Evolutionary conservation across 805 yeast genomes (phyloP).

Genomic region (Suhomyces tanzawaensis): DNA sequence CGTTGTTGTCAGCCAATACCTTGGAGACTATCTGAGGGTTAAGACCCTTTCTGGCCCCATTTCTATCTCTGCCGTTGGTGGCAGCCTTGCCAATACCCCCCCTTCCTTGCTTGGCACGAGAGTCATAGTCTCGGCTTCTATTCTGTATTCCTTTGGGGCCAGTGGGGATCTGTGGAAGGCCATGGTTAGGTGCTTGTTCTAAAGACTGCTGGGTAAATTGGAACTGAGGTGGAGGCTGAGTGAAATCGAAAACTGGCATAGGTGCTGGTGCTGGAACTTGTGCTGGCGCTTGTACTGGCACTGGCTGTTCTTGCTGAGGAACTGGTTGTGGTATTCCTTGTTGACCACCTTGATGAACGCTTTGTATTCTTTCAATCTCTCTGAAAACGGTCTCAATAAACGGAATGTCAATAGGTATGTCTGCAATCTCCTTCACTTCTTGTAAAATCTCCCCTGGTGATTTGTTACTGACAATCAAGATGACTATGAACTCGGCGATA

Average conservation of each 20-base stretch:
- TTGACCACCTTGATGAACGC: slow-evolving; percentile 8
- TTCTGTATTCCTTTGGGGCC: slow-evolving; percentile 12
- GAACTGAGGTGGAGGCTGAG: neutral
- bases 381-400: slow-evolving; percentile 57
- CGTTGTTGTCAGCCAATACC: slow-evolving; percentile 35
- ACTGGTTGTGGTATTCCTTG: slow-evolving; percentile 11
- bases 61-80: slow-evolving; percentile 11
- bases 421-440: slow-evolving; percentile 62
- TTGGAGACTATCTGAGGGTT: slow-evolving; percentile 42
- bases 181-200: neutral
- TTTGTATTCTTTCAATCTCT: slow-evolving; percentile 47
- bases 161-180: slow-evolving; percentile 5
- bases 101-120: slow-evolving; percentile 7
- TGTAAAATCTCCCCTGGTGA: slow-evolving; percentile 55
- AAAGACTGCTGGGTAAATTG: neutral
- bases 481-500: slow-evolving; percentile 72
- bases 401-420: slow-evolving; percentile 54
- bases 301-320: slow-evolving; percentile 6
- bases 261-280: neutral
- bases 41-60: slow-evolving; percentile 1
- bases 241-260: slow-evolving; percentile 2
- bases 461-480: slow-evolving; percentile 67
- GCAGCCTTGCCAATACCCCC: slow-evolving; percentile 25
- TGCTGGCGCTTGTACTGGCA: slow-evolving; percentile 3
- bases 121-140: slow-evolving; percentile 5